phyloP scores from a whole-genome alignment of 176 grass and related monocot species.

The Echinochloa phyllopogon region DNA sequence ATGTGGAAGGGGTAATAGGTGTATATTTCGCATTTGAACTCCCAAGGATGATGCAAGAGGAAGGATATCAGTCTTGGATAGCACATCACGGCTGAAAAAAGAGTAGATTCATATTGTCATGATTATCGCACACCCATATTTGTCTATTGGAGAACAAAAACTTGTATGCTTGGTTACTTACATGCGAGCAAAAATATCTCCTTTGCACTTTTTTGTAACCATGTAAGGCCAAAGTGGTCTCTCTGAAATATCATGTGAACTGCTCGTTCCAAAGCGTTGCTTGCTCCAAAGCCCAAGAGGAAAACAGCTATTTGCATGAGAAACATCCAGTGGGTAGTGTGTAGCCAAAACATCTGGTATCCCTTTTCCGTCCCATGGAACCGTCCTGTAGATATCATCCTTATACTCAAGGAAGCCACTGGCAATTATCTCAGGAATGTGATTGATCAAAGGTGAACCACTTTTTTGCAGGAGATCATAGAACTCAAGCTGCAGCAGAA shows the following conservation, averaged over 20 bases:
- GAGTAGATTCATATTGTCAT: constrained; percentile 19
- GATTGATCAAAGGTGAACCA: constrained; percentile 71
- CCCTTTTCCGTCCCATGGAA: constrained; percentile 89
- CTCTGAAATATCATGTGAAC: constrained; percentile 44
- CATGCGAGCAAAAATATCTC: constrained; percentile 90
- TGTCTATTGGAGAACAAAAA: constrained; percentile 30
- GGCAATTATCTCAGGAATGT: constrained; percentile 84
- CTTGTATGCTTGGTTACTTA: constrained; percentile 45
- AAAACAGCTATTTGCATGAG: constrained; percentile 53
- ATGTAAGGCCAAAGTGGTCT: constrained; percentile 88
- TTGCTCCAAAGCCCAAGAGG: constrained; percentile 94
- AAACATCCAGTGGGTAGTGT: constrained; percentile 51
- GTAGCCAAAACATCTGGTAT: constrained; percentile 68
- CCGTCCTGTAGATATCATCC: constrained; percentile 59
- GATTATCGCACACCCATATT: constrained; percentile 32
- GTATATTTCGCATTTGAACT: constrained; percentile 79
- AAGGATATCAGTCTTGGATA: constrained; percentile 72
- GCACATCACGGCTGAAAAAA: constrained; percentile 72
- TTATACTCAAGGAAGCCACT: constrained; percentile 84
- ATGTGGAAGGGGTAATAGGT: constrained; percentile 71
- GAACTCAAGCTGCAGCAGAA: constrained; percentile 80
- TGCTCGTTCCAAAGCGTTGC: constrained; percentile 57
- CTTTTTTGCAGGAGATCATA: constrained; percentile 72
- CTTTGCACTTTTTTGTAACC: constrained; percentile 88
- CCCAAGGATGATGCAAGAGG: constrained; percentile 93